Conservation (phyloP, 225 moss, liverwort and hornwort genomes). For the Anthoceros angustus region DNA sequence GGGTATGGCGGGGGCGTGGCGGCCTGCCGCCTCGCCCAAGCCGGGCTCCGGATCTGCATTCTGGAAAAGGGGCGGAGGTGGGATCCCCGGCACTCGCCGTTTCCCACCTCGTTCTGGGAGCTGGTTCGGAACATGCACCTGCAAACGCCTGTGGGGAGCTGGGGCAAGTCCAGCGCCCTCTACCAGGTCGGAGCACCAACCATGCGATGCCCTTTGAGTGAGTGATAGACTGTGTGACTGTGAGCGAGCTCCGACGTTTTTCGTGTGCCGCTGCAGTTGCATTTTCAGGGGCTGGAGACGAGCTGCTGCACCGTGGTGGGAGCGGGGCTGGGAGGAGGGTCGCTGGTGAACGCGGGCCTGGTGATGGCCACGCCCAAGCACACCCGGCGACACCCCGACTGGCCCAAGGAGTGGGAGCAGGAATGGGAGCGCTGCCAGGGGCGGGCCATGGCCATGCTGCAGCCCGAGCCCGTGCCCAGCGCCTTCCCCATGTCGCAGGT, state of each 20-base stretch:
- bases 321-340: conserved; percentile 12
- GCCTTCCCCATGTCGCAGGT: conserved; percentile 8
- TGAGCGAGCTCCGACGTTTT: neutral
- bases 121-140: neutral
- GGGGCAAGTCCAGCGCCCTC: conserved; percentile 6
- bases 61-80: conserved; percentile 13
- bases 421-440: conserved; percentile 6
- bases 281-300: neutral
- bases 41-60: conserved; percentile 10
- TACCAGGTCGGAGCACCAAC: conserved; percentile 4
- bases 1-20: conserved; percentile 15
- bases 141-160: conserved; percentile 6
- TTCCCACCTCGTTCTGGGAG: conserved; percentile 9
- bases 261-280: neutral
- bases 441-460: neutral
- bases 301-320: conserved; percentile 7
- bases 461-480: conserved; percentile 6
- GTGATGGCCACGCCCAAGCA: conserved; percentile 7
- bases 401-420: conserved; percentile 12
- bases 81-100: conserved; percentile 6
- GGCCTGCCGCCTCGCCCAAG: conserved; percentile 17
- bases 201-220: too few species aligned
- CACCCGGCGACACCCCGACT: conserved; percentile 8
- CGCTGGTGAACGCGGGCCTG: conserved; percentile 12
- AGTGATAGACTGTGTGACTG: too few species aligned